These are phyloP conservation scores for Aspergillus cejpii DNA, from an alignment of 2,329 filamentous ascomycete genomes.

Conservation along the genomic window DNA sequence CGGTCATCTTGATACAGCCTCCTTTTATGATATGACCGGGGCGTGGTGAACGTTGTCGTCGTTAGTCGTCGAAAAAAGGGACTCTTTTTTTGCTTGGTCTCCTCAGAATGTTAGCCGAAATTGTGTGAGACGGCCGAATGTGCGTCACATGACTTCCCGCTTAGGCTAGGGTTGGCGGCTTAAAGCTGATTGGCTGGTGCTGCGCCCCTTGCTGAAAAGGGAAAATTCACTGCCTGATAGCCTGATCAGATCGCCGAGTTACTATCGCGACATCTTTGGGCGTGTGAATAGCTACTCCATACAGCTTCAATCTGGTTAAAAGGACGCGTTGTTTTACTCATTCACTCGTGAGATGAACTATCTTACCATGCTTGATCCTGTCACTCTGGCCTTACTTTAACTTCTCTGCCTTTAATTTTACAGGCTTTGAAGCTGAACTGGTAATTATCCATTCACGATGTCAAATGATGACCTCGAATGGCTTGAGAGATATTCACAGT, in stretches of 20 bases:
- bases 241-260: background rate
- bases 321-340: background rate
- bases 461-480: constrained; percentile 16
- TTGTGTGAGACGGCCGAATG: constrained; percentile 18
- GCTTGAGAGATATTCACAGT: constrained; percentile 11
- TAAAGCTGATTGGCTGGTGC: constrained; percentile 12
- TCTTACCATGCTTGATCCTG: background rate
- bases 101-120: constrained; percentile 19
- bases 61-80: constrained; percentile 11
- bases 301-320: background rate
- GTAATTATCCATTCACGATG: constrained; percentile 10
- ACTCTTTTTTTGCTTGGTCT: constrained; percentile 7
- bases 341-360: background rate
- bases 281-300: background rate
- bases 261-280: background rate
- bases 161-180: constrained; percentile 14
- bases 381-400: background rate
- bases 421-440: background rate
- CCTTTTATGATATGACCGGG: constrained; percentile 14
- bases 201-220: background rate
- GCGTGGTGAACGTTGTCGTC: constrained; percentile 19
- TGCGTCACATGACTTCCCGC: constrained; percentile 29
- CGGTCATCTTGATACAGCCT: constrained; percentile 29
- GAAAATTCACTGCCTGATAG: constrained; percentile 7
- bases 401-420: background rate